phyloP scores from a whole-genome alignment of 192 early-diverging fungal genomes.

The Coemansia sp. region DNA sequence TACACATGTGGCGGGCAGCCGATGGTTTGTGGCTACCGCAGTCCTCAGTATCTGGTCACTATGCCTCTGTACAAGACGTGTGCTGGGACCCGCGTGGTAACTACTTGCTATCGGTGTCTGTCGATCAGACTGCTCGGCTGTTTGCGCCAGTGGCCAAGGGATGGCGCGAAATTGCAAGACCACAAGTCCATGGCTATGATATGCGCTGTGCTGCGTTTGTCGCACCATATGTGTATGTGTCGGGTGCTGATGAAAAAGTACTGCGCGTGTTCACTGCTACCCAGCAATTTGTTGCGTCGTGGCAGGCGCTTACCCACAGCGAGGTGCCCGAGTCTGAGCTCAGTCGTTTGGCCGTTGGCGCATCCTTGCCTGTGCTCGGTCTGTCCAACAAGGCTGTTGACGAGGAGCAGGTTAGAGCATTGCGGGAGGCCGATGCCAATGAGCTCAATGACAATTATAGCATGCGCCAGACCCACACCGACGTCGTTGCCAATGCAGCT shows the following conservation, averaged over 20 bases:
- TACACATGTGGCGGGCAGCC: conserved; percentile 75
- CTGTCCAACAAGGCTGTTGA: conserved; percentile 95
- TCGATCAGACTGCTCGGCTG: conserved; percentile 90
- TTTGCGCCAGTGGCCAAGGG: conserved; percentile 74
- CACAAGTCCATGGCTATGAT: conserved; percentile 98
- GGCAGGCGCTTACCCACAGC: conserved; percentile 39
- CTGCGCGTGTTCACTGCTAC: conserved; percentile 89
- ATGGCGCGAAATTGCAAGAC: conserved; percentile 94
- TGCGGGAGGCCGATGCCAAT: conserved; percentile 10
- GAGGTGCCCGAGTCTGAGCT: background rate
- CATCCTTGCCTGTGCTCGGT: conserved; percentile 85
- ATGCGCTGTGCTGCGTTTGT: conserved; percentile 85
- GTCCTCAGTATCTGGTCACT: conserved; percentile 83
- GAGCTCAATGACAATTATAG: conserved; percentile 60
- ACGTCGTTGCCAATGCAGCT: conserved; percentile 56
- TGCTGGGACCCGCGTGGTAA: conserved; percentile 79
- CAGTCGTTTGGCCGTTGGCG: conserved; percentile 64
- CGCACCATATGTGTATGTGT: conserved; percentile 73
- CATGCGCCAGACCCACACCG: conserved; percentile 62
- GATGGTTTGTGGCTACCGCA: conserved; percentile 66
- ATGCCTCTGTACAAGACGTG: conserved; percentile 74
- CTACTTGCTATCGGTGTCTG: conserved; percentile 76
- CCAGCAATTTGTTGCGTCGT: conserved; percentile 71
- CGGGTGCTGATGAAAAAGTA: conserved; percentile 95
- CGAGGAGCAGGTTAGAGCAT: conserved; percentile 34